A percentile compares a stretch with the other conserved stretches of the same genome.
Evolutionary conservation across 1,284 basidiomycete species (phyloP).

Genomic region (Pyrrhoderma lamaoense): DNA sequence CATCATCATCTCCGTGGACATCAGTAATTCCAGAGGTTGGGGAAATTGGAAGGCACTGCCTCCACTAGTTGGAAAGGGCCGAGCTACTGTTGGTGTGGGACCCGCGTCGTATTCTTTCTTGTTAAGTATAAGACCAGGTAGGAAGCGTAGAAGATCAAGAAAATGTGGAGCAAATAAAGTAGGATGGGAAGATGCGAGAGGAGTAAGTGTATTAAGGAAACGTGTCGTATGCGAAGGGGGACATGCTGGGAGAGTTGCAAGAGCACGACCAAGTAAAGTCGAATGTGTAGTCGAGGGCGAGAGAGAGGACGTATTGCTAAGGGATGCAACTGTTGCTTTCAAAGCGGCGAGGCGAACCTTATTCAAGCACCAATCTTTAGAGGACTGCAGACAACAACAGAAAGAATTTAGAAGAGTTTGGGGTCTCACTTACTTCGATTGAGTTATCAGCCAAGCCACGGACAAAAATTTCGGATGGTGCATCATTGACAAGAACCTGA

Average conservation of each 20-base stretch:
- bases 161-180: slow-evolving; percentile 63
- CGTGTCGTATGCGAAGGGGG: slow-evolving; percentile 40
- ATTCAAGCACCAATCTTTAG: not conserved
- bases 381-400: not conserved
- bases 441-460: slow-evolving; percentile 11
- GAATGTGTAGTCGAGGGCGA: slow-evolving; percentile 40
- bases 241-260: slow-evolving; percentile 45
- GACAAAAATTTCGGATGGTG: slow-evolving; percentile 14
- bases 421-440: slow-evolving; percentile 14
- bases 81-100: slow-evolving; percentile 64
- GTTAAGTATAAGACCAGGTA: slow-evolving; percentile 58
- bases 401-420: not conserved
- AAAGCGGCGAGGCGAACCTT: slow-evolving; percentile 16
- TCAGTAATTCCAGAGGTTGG: slow-evolving; percentile 29
- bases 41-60: slow-evolving; percentile 47
- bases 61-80: slow-evolving; percentile 45
- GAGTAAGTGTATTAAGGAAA: slow-evolving; percentile 63
- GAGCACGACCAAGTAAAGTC: slow-evolving; percentile 62
- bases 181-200: slow-evolving; percentile 60
- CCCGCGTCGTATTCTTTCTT: slow-evolving; percentile 48
- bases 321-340: slow-evolving; percentile 52
- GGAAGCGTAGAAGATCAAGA: slow-evolving; percentile 51
- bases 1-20: slow-evolving; percentile 26
- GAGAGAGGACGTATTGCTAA: slow-evolving; percentile 51
- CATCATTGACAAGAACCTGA: slow-evolving; percentile 13